Evolutionary conservation across 768 basidiomycete species (phyloP).

Genomic region (Cubamyces lactineus): DNA sequence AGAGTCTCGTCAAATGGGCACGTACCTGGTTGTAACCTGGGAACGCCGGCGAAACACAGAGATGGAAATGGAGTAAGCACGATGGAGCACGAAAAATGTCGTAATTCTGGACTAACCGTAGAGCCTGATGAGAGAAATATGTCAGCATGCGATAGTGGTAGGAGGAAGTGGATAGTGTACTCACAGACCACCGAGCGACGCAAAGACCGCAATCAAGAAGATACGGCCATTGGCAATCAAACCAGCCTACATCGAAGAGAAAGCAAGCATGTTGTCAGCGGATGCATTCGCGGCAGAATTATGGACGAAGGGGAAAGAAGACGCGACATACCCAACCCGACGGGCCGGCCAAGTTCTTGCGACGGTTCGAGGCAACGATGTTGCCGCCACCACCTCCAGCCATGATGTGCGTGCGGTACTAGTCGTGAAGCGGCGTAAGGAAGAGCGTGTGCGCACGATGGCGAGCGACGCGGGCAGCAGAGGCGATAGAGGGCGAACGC

Average conservation of each 20-base stretch:
- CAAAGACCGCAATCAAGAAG: conserved; percentile 73
- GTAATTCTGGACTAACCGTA: conserved; percentile 51
- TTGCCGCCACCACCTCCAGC: conserved; percentile 46
- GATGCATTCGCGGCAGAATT: background rate
- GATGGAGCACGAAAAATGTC: background rate
- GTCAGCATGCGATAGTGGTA: conserved; percentile 9
- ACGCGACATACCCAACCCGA: conserved; percentile 62
- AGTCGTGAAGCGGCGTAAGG: background rate
- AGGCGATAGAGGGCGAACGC: background rate
- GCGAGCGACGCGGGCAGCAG: background rate
- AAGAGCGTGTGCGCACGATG: background rate
- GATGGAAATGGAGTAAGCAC: background rate
- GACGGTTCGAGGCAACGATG: conserved; percentile 47
- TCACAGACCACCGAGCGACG: conserved; percentile 76
- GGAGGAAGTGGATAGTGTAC: conserved; percentile 32
- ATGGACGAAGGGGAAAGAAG: background rate
- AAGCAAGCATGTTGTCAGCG: conserved; percentile 2
- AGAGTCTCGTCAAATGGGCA: background rate
- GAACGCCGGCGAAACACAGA: background rate
- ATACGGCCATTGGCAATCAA: conserved; percentile 67
- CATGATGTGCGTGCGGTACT: conserved; percentile 37
- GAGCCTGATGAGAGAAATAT: conserved; percentile 43
- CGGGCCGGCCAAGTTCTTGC: conserved; percentile 59
- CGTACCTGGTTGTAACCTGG: conserved; percentile 67
- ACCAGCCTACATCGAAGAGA: conserved; percentile 48